Percentiles rank a stretch among this genome's conserved stretches.
phyloP scores from a whole-genome alignment of 2,329 filamentous ascomycete species.

The Bipolaris gigantea region DNA sequence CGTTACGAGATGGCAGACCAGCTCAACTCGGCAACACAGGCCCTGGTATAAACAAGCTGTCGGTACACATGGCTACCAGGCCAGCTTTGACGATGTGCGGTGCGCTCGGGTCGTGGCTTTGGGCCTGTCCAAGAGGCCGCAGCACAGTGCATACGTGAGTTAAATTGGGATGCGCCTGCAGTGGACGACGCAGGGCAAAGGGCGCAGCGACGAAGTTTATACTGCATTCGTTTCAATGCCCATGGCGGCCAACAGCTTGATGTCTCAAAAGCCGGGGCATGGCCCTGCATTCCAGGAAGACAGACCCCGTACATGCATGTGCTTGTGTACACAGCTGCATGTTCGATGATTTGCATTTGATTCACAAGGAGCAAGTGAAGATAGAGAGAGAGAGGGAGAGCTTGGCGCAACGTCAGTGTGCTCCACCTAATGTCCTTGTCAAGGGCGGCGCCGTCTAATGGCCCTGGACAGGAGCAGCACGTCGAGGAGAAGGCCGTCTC shows the following conservation, averaged over 20 bases:
- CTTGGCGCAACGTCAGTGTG: conserved; percentile 15
- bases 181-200: not conserved
- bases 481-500: not conserved
- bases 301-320: not conserved
- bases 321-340: not conserved
- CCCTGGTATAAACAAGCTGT: not conserved
- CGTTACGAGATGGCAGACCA: not conserved
- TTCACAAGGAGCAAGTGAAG: not conserved
- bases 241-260: not conserved
- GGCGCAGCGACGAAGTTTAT: not conserved
- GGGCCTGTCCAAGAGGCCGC: not conserved
- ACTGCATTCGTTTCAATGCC: not conserved
- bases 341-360: no score
- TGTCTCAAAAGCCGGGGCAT: no score
- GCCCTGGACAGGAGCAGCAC: not conserved
- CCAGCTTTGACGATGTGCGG: not conserved
- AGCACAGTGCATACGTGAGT: conserved; percentile 1
- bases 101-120: not conserved
- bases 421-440: conserved; percentile 5
- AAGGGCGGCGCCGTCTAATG: conserved; percentile 14
- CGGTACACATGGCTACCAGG: no score
- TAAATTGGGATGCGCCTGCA: conserved; percentile 1
- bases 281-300: no score
- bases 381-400: not conserved
- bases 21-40: not conserved